These are phyloP conservation scores for Ceratorhiza oryzae-sativae DNA, from an alignment of 1,284 basidiomycete species.

Conservation along the genomic window DNA sequence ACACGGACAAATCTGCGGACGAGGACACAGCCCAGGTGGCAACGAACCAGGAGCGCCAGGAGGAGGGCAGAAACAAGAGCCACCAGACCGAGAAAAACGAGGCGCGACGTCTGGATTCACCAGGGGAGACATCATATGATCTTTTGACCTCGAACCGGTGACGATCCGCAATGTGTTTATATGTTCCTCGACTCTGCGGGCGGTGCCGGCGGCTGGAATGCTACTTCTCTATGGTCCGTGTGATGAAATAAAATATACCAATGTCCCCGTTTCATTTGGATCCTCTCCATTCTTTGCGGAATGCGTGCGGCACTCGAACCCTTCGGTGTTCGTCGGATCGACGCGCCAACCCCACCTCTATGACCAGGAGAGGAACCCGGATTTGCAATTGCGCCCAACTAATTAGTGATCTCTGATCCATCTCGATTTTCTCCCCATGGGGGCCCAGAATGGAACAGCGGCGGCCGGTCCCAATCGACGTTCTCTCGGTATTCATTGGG, in stretches of 20 bases:
- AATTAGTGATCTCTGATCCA: neutral
- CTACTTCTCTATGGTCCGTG: too few species aligned
- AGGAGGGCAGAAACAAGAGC: neutral
- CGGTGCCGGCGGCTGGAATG: neutral
- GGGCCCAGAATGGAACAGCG: neutral
- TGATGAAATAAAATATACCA: neutral
- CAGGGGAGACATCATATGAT: constrained; percentile 16
- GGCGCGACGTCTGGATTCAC: neutral
- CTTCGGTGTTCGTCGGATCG: constrained; percentile 25
- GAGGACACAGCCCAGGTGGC: neutral
- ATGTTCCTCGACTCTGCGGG: neutral
- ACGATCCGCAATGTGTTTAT: neutral
- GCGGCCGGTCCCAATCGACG: too few species aligned
- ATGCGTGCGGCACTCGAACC: neutral
- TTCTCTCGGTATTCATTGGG: too few species aligned
- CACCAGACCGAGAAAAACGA: neutral
- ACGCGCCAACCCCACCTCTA: neutral
- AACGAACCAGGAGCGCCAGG: neutral
- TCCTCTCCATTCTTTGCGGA: neutral
- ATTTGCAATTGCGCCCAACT: neutral
- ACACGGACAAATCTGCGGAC: neutral
- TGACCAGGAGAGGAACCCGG: neutral
- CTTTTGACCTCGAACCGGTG: neutral
- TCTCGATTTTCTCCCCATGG: neutral
- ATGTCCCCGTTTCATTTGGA: neutral